Conservation (phyloP, 441 rosid genomes). For the Kokia cookei region DNA sequence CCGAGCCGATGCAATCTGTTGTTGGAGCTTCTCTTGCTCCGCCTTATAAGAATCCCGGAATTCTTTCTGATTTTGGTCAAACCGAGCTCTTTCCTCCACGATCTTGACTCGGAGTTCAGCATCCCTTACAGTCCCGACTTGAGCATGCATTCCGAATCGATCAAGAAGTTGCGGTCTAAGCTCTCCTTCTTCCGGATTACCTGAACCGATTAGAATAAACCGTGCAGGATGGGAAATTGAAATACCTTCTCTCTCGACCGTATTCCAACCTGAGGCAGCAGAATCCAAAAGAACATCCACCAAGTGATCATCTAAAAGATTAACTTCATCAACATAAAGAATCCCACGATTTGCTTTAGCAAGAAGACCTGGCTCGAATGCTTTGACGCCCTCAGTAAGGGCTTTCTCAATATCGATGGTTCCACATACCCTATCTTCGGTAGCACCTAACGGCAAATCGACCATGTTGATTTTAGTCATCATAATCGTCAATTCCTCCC, state of each 20-base stretch:
- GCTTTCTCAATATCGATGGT: slow-evolving; percentile 94
- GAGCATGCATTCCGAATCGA: slow-evolving; percentile 96
- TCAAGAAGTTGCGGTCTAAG: slow-evolving; percentile 94
- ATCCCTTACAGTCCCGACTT: slow-evolving; percentile 88
- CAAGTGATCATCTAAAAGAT: slow-evolving; percentile 88
- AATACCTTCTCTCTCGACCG: slow-evolving; percentile 95
- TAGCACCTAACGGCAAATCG: slow-evolving; percentile 94
- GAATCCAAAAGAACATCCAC: slow-evolving; percentile 96
- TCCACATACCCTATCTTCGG: slow-evolving; percentile 90
- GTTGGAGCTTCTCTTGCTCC: slow-evolving; percentile 77
- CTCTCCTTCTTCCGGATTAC: slow-evolving; percentile 97
- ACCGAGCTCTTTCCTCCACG: slow-evolving; percentile 84
- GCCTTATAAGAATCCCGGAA: slow-evolving; percentile 60
- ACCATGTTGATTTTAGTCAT: slow-evolving; percentile 81
- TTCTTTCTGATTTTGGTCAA: slow-evolving; percentile 79
- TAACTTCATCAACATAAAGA: slow-evolving; percentile 90
- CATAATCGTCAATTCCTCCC: slow-evolving; percentile 36
- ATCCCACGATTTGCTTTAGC: slow-evolving; percentile 96
- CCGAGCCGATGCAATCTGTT: slow-evolving; percentile 67
- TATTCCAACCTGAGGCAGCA: slow-evolving; percentile 98
- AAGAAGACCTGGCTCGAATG: slow-evolving; percentile 91
- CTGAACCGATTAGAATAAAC: slow-evolving; percentile 91
- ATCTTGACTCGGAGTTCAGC: slow-evolving; percentile 90
- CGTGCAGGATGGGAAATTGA: slow-evolving; percentile 95
- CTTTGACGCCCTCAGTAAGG: slow-evolving; percentile 88